phyloP scores from a whole-genome alignment of 495 filamentous ascomycete genomes.

The Chaetomium tenue region DNA sequence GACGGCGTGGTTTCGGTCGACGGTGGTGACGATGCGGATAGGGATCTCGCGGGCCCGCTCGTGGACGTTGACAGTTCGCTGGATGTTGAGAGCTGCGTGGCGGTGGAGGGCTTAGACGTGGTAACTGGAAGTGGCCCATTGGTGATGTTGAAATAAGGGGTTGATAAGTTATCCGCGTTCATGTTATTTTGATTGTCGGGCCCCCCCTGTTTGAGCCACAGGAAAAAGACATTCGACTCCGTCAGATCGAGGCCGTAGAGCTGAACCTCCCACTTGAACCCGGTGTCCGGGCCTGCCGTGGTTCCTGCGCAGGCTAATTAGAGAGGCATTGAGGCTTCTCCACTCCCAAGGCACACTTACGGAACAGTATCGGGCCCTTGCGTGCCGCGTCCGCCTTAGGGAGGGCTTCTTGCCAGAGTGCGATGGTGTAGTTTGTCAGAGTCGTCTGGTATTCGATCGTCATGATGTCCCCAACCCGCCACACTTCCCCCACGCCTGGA shows the following conservation, averaged over 20 bases:
- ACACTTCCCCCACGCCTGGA: slow-evolving; percentile 3
- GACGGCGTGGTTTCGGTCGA: neutral
- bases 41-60: neutral
- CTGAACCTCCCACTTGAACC: slow-evolving; percentile 39
- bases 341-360: slow-evolving; percentile 7
- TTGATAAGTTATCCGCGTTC: slow-evolving; percentile 16
- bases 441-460: slow-evolving; percentile 23
- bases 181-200: neutral
- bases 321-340: neutral
- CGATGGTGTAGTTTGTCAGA: slow-evolving; percentile 23
- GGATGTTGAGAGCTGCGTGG: neutral
- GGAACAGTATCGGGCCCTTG: slow-evolving; percentile 27
- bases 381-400: slow-evolving; percentile 9
- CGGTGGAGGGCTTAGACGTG: neutral
- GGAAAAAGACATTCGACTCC: slow-evolving; percentile 34
- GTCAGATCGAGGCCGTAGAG: slow-evolving; percentile 30
- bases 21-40: neutral
- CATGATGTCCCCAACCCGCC: slow-evolving; percentile 21
- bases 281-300: neutral
- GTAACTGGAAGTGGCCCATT: neutral
- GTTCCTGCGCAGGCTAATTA: neutral
- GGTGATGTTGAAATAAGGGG: slow-evolving; percentile 39
- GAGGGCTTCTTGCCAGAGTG: slow-evolving; percentile 24
- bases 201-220: slow-evolving; percentile 32
- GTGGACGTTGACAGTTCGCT: neutral